These are phyloP conservation scores for Termitomyces sp. DNA, from an alignment of 1,284 basidiomycete genomes.

Conservation along the genomic window DNA sequence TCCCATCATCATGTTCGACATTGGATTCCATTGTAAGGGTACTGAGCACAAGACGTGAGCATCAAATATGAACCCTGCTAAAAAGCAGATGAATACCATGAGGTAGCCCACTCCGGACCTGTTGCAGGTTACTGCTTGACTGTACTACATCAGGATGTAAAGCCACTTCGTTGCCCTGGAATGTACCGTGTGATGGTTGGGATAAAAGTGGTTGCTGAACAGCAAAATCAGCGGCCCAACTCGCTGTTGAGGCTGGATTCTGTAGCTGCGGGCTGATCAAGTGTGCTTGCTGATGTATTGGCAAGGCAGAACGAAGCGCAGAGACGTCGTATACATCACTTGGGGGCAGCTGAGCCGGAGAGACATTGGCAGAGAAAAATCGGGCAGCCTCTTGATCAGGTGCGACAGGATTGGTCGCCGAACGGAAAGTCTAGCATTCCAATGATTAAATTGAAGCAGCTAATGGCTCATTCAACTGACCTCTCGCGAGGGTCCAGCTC, in stretches of 20 bases:
- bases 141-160: neutral
- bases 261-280: constrained; percentile 28
- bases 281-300: constrained; percentile 29
- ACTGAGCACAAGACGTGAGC: constrained; percentile 1
- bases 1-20: constrained; percentile 2
- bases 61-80: neutral
- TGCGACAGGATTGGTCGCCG: constrained; percentile 39
- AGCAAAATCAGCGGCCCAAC: constrained; percentile 64
- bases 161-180: constrained; percentile 1
- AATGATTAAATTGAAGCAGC: neutral
- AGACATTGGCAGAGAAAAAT: constrained; percentile 50
- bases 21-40: constrained; percentile 11
- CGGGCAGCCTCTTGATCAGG: constrained; percentile 61
- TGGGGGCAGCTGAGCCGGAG: constrained; percentile 28
- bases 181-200: constrained; percentile 1
- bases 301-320: constrained; percentile 51
- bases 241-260: constrained; percentile 26
- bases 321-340: constrained; percentile 51
- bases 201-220: constrained; percentile 25
- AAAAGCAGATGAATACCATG: constrained; percentile 5
- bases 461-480: constrained; percentile 30
- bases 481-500: constrained; percentile 55
- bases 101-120: neutral
- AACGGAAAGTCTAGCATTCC: constrained; percentile 50
- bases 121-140: neutral